Conservation (phyloP, 192 early-diverging fungal genomes). For the Umbelopsis isabellina region DNA sequence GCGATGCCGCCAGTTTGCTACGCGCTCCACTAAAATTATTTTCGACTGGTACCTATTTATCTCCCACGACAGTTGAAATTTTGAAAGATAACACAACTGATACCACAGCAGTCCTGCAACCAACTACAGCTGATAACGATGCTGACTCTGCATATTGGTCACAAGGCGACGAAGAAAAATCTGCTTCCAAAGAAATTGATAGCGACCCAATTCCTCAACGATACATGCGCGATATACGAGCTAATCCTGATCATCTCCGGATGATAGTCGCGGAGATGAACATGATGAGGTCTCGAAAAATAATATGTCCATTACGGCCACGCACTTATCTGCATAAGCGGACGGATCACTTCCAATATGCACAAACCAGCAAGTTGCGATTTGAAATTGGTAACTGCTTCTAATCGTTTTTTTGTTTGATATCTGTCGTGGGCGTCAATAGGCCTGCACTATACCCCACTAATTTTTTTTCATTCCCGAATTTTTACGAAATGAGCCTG, state of each 20-base stretch:
- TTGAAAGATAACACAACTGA: not conserved
- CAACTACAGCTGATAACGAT: not conserved
- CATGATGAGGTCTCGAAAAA: slow-evolving; percentile 56
- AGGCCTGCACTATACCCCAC: not conserved
- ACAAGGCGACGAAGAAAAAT: not conserved
- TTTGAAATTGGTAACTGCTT: not conserved
- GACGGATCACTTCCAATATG: slow-evolving; percentile 32
- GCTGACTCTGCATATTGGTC: slow-evolving; percentile 14
- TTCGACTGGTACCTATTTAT: not conserved
- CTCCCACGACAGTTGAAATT: not conserved
- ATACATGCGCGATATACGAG: slow-evolving; percentile 39
- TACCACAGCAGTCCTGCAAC: too few species aligned
- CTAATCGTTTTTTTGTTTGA: not conserved
- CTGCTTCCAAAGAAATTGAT: not conserved
- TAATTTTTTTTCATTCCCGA: not conserved
- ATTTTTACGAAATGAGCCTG: slow-evolving; percentile 15
- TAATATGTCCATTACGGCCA: slow-evolving; percentile 49
- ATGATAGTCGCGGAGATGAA: slow-evolving; percentile 60
- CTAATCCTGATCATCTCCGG: slow-evolving; percentile 51
- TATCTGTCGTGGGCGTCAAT: not conserved
- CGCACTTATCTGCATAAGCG: slow-evolving; percentile 46
- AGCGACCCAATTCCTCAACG: not conserved
- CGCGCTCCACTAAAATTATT: slow-evolving; percentile 11
- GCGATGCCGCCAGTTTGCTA: slow-evolving; percentile 9
- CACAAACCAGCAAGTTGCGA: slow-evolving; percentile 25